These are phyloP conservation scores for Cochlearia excelsa DNA, from an alignment of 345 rosid genomes.

Conservation along the genomic window DNA sequence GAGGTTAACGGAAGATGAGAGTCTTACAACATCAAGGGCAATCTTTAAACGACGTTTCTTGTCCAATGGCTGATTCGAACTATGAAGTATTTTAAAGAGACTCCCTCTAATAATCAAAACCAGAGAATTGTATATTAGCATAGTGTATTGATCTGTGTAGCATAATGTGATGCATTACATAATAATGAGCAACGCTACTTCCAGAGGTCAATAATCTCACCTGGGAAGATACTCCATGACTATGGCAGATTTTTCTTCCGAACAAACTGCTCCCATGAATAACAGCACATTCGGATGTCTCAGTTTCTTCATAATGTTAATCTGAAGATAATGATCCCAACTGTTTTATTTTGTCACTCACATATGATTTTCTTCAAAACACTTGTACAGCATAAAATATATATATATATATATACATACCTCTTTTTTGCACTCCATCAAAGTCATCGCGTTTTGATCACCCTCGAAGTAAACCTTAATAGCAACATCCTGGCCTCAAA, in stretches of 20 bases:
- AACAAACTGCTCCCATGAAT: constrained; percentile 91
- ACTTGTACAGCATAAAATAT: background rate
- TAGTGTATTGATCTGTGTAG: background rate
- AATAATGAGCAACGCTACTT: constrained; percentile 1
- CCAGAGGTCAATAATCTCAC: constrained; percentile 38
- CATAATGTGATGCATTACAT: background rate
- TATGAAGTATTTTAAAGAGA: constrained; percentile 87
- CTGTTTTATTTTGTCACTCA: background rate
- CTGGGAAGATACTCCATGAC: constrained; percentile 85
- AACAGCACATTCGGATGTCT: constrained; percentile 90
- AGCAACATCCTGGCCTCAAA: constrained; percentile 68
- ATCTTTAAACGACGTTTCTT: constrained; percentile 65
- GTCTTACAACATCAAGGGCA: constrained; percentile 85
- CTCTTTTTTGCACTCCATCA: constrained; percentile 74
- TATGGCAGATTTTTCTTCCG: constrained; percentile 68
- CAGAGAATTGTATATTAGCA: background rate
- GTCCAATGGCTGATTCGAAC: constrained; percentile 59
- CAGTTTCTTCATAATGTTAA: constrained; percentile 74
- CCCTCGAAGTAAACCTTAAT: constrained; percentile 70
- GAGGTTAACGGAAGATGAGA: constrained; percentile 8
- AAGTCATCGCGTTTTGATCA: constrained; percentile 53
- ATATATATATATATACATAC: constrained; percentile 33
- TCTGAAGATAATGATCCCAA: constrained; percentile 39
- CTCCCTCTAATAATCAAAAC: constrained; percentile 67
- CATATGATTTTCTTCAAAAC: background rate